Evolutionary conservation across 352 stramenopile genomes (phyloP), one percentile per base, ranked within the genome.

Genomic region (Globisporangium barbulae): DNA sequence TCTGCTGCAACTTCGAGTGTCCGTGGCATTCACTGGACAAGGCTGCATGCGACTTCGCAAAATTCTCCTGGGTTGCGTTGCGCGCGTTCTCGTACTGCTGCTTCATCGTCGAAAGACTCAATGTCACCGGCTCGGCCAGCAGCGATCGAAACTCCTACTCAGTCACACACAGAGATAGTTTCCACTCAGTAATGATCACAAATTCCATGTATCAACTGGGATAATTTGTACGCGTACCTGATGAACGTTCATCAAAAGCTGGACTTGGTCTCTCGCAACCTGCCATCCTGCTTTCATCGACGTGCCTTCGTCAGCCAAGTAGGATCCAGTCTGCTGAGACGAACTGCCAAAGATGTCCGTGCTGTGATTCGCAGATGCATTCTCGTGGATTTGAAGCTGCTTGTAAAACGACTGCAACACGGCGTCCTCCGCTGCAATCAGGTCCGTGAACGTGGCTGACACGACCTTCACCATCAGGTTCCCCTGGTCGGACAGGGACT

Each of bases 101-200:
- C 50, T 88, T 89, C 83, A 94, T 94, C 28, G 80, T 91, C 19
- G 71, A 68, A 49, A 94, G 71, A 47, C 81, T 91, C 39, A 94
- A 59, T 9, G 80, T 67, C 17, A 93, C 83, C 12, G 85, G 83
- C 44, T 94, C 85, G 1, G 80, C 71, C 13, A 94, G 61, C 17
- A 94, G 42, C 1, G 83, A 93, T n/a, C 76, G 73, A 35, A 91
- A 94, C 75, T 94, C 85, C 71, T 91, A 48, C 28, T 35, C 28
- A 53, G 8, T 55, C 62, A 56, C 28, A 54, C 25, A 31, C 35
- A 25, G 25, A 7, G 28, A 5, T 28, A 28, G 4, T n/a, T 37
- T 25, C 35, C 1, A 54, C 25, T 41, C 8, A 15, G n/a, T 12
- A n/a, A 52, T 2, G 3, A 17, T 52, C n/a, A 15, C 31, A 37